Base-by-base conservation (phyloP, 2,329 filamentous ascomycete species). In the Akanthomyces muscarius region DNA sequence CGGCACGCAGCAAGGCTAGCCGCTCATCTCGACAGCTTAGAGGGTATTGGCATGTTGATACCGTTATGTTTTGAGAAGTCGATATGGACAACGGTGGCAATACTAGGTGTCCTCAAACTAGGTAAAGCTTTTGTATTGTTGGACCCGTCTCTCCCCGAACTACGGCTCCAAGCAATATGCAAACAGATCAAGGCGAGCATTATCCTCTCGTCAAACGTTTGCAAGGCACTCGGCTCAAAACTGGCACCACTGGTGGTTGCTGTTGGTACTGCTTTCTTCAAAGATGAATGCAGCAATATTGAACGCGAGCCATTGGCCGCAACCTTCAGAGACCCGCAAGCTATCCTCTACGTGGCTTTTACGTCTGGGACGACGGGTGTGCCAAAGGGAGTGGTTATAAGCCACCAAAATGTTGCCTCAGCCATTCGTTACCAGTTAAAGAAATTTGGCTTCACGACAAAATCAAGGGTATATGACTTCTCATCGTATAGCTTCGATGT, bases 121-220 rank as follows among this genome's bases (percentile, higher is more conserved):
- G 74, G 74, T 4, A 73, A 68, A 3, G 72, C 70, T 0, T 73
- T 73, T 33, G 70, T 73, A 0, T 69, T 70, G 21, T 64, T 75
- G 16, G 72, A 74, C 60, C 69, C 68, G 38, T 61, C 58, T 13
- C 63, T 63, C 2, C 64, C 68, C 0, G 41, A 61, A 18, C 23
- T 65, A 14, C 62, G 65, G 2, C 63, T 66, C 5, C 55, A 64
- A 28, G 8, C 14, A 7, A 61, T 68, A 1, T 25, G 64, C 1
- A 25, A 64, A n/a, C 65, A 65, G n/a, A 51, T 59, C 4, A 5
- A 33, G 16, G 33, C 52, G 33, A 3, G 44, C 61, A 36, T 4
- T 8, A 18, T 10, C 11, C 58, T 13, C 53, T 64, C 5, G 3
- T 66, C 7, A 25, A 41, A 4, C 5, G 4, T 10, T 7, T 25